These are phyloP conservation scores for Eremothecium coryli DNA, from an alignment of 1,139 yeast species.

Conservation along the genomic window DNA sequence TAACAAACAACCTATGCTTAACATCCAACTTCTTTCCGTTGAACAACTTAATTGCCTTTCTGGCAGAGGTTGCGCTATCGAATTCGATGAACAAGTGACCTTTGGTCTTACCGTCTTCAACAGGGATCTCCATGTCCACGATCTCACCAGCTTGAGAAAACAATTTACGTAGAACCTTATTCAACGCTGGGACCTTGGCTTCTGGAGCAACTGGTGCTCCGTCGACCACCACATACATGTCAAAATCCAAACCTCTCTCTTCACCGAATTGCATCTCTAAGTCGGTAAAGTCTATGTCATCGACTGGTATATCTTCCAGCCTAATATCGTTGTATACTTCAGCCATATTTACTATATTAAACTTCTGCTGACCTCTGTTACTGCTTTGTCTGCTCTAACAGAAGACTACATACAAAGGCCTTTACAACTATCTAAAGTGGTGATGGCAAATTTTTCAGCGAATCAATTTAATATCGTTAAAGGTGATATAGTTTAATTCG, in stretches of 20 bases:
- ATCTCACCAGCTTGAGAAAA: slow-evolving; percentile 56
- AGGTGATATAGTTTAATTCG: no score
- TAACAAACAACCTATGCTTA: slow-evolving; percentile 81
- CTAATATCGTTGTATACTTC: slow-evolving; percentile 22
- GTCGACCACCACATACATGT: slow-evolving; percentile 77
- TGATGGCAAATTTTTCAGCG: no score
- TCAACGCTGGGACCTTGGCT: slow-evolving; percentile 71
- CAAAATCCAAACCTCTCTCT: slow-evolving; percentile 53
- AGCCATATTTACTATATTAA: slow-evolving; percentile 10
- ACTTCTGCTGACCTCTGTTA: not conserved
- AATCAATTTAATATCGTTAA: no score
- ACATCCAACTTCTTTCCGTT: slow-evolving; percentile 89
- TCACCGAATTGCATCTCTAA: slow-evolving; percentile 70
- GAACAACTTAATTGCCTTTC: slow-evolving; percentile 67
- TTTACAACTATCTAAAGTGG: no score
- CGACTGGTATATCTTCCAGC: slow-evolving; percentile 40
- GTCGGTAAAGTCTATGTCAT: slow-evolving; percentile 80
- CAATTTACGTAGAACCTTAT: slow-evolving; percentile 76
- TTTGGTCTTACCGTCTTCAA: slow-evolving; percentile 57
- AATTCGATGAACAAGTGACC: slow-evolving; percentile 87
- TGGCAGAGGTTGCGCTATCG: slow-evolving; percentile 58
- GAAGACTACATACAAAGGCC: no score
- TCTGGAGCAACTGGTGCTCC: slow-evolving; percentile 97
- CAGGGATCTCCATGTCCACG: slow-evolving; percentile 60
- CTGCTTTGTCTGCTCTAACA: not conserved